Evolutionary conservation across 2,329 filamentous ascomycete species (phyloP), one percentile per base, ranked within the genome.

Genomic region (Chaetomium sp.): DNA sequence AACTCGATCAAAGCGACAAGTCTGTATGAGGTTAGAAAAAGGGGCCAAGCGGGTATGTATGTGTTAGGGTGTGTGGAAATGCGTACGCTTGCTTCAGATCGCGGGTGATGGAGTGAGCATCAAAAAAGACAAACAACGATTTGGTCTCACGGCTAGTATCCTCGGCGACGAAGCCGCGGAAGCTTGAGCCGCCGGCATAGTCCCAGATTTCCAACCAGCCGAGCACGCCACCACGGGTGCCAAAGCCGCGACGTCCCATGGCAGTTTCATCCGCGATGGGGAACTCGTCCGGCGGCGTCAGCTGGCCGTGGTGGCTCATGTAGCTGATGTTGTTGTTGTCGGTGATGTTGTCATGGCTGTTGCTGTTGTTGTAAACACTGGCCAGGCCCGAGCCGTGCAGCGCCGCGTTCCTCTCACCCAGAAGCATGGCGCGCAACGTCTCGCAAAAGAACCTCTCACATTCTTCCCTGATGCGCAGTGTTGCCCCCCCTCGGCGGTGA

Each of bases 391-490:
- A 92, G 87, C 84, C 87, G 84, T 85, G 80, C 79, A 77, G 76
- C 73, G 76, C 81, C 80, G 77, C 74, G 76, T 85, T 85, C 88
- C 87, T 85, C 90, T 95, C 91, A 95, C 89, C 91, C 81, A 87
- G 88, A 85, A 96, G 96, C 79, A 89, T 87, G 79, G 86, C 79
- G 78, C 84, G 88, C 85, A 96, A 89, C 82, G 86, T 87, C 87
- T 92, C 90, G 79, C 91, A 96, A 84, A 96, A 95, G 87, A 96
- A 92, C 82, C 91, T 96, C 91, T 96, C 91, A 96, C 91, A 95
- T 89, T 96, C 91, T 91, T 88, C 91, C 89, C 88, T 91, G 82
- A 96, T 95, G 79, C 86, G 86, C 77, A 89, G 85, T 88, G 89
- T 85, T 86, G 91, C 91, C 90, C 91, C 91, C 88, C 88, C 88